phyloP scores from a whole-genome alignment of 2,329 filamentous ascomycete species.

The Fusarium globosum region DNA sequence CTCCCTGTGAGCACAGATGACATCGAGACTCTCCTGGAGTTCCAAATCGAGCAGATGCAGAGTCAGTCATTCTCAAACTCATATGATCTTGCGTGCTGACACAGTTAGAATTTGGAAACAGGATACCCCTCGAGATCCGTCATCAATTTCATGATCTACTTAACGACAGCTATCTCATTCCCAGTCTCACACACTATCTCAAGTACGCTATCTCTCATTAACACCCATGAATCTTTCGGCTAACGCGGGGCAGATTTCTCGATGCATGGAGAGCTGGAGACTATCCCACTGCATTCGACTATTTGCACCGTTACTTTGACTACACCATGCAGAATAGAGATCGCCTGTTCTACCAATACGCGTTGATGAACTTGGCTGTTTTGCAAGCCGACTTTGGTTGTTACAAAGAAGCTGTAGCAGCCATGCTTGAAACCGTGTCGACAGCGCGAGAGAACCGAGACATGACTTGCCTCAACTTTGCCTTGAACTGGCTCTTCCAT shows the following conservation, averaged over 20 bases:
- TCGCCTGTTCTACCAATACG: constrained; percentile 92
- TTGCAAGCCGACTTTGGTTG: constrained; percentile 96
- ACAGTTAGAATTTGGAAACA: constrained; percentile 73
- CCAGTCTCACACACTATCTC: constrained; percentile 81
- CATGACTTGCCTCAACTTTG: constrained; percentile 92
- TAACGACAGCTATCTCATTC: constrained; percentile 72
- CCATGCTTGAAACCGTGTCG: constrained; percentile 94
- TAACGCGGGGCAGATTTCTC: constrained; percentile 68
- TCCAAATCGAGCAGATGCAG: constrained; percentile 89
- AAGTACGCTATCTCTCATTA: constrained; percentile 55
- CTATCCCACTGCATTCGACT: constrained; percentile 89
- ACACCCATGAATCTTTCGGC: constrained; percentile 19
- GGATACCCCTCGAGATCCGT: constrained; percentile 80
- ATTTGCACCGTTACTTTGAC: constrained; percentile 94
- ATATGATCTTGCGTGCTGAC: constrained; percentile 19
- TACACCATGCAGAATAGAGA: constrained; percentile 91
- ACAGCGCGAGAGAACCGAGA: constrained; percentile 96
- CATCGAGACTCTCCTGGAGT: constrained; percentile 83
- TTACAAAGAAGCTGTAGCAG: constrained; percentile 86
- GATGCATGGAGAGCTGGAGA: constrained; percentile 94
- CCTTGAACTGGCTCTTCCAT: constrained; percentile 94
- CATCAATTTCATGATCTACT: constrained; percentile 77
- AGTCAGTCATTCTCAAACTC: constrained; percentile 61
- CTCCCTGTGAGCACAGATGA: constrained; percentile 78
- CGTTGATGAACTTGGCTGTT: constrained; percentile 90